Conservation (phyloP, 2,329 filamentous ascomycete genomes). For the Plenodomus tracheiphilus region DNA sequence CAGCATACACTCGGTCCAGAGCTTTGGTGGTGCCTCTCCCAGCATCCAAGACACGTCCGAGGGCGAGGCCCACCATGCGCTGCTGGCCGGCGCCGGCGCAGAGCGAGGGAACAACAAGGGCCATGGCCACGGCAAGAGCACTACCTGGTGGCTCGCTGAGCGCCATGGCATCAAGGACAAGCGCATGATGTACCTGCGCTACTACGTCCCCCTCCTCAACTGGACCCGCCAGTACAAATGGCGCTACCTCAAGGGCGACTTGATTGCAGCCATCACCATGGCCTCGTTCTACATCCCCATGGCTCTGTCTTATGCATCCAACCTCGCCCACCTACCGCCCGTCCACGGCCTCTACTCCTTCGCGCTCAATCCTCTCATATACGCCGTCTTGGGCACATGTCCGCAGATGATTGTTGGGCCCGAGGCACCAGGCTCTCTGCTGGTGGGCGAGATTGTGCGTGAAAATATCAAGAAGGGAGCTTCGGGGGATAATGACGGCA, state of each 20-base stretch:
- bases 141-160: conserved; percentile 71
- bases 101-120: conserved; percentile 48
- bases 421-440: conserved; percentile 87
- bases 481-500: conserved; percentile 66
- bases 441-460: conserved; percentile 85
- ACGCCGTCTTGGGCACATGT: conserved; percentile 87
- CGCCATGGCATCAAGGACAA: conserved; percentile 74
- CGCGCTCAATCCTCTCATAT: conserved; percentile 88
- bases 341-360: conserved; percentile 95
- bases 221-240: conserved; percentile 89
- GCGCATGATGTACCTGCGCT: conserved; percentile 77
- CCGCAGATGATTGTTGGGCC: conserved; percentile 94
- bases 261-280: conserved; percentile 89
- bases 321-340: conserved; percentile 88
- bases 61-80: conserved; percentile 40
- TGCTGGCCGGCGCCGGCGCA: conserved; percentile 48
- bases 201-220: conserved; percentile 88
- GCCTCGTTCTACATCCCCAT: conserved; percentile 99
- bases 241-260: conserved; percentile 80
- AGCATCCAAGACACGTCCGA: conserved; percentile 34
- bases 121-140: conserved; percentile 66
- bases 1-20: conserved; percentile 52
- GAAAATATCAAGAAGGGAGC: conserved; percentile 71
- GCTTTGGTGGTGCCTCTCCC: conserved; percentile 44
- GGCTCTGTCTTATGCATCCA: conserved; percentile 89